Base-by-base conservation (phyloP, 2,329 filamentous ascomycete genomes). In the Phialophora tarda region DNA sequence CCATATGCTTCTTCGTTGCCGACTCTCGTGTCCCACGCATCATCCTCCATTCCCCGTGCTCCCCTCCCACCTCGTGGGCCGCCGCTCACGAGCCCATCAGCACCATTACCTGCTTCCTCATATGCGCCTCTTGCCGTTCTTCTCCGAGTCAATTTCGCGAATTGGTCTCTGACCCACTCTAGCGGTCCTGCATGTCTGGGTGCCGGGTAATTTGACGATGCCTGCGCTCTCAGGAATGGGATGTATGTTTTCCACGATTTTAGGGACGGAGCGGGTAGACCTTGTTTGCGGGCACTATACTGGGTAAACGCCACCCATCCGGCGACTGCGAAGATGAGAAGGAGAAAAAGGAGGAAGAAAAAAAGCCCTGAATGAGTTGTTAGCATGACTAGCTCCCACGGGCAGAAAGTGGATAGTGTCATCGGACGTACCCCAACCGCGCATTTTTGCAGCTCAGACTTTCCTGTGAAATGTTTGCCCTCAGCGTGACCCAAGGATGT, bases 21-120 rank as follows among this genome's bases (percentile, higher is more conserved):
- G 4, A 96, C 91, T 66, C 91, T 83, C 69, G 91, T 80, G 79
- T 95, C 91, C 92, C 92, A 96, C 1, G 91, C 91, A 74, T 93
- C 91, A 75, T 96, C 92, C 74, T 95, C 92, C 76, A 90, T 89
- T 24, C 87, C 87, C 62, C 85, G 78, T 62, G 83, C 82, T 63
- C 81, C 80, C 54, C 80, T 79, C 60, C 83, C 82, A 62, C 81
- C 80, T 55, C 80, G 80, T 62, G 83, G 82, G 62, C 81, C 80
- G 47, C 79, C 80, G 47, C 74, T 69, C 59, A 47, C 69, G 4
- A 62, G 68, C 14, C 74, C 76, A 64, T 74, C 73, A 59, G 77
- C 73, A 17, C 77, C 77, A 26, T 44, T 41, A 6, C 79, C 75
- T 4, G 84, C 80, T 73, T 83, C 82, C 71, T 93, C 91, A 81